Evolutionary conservation across 148 eudicot genomes (phyloP).

Genomic region (Cornus florida): DNA sequence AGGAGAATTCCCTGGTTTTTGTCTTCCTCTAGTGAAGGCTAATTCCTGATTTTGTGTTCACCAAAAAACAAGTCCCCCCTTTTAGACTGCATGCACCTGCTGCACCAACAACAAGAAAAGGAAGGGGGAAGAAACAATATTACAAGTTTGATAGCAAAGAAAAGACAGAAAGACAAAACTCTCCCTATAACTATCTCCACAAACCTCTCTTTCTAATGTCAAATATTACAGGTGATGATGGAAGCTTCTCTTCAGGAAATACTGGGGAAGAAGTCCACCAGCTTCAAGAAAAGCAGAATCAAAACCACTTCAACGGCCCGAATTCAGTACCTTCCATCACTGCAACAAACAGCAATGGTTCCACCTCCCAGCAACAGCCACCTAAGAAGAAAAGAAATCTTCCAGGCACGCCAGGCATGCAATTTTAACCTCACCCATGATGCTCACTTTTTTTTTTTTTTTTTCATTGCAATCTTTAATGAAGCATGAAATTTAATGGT

Average conservation of each 20-base stretch:
- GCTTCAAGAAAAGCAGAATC: constrained; percentile 19
- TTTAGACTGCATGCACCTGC: neutral
- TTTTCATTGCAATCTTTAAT: neutral
- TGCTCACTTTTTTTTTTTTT: neutral
- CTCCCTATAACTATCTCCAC: neutral
- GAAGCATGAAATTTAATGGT: neutral
- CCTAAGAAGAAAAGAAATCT: constrained; percentile 55
- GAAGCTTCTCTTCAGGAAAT: constrained; percentile 48
- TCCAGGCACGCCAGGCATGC: constrained; percentile 73
- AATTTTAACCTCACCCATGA: constrained; percentile 6
- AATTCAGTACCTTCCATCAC: constrained; percentile 6
- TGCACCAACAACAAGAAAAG: constrained; percentile 1
- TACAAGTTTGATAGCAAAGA: neutral
- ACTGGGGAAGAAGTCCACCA: constrained; percentile 32
- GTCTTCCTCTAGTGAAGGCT: constrained; percentile 25
- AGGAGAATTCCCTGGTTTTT: constrained; percentile 29
- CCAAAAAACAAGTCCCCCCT: constrained; percentile 9
- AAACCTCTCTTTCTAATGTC: constrained; percentile 24
- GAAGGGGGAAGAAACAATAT: neutral
- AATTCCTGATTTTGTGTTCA: constrained; percentile 20
- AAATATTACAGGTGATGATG: constrained; percentile 51
- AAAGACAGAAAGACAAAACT: constrained; percentile 6
- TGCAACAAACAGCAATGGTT: constrained; percentile 25
- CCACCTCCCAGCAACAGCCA: constrained; percentile 28
- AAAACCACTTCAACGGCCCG: constrained; percentile 3